These are phyloP conservation scores for Ceratocystis smalleyi DNA, from an alignment of 2,329 filamentous ascomycete genomes.

Conservation along the genomic window DNA sequence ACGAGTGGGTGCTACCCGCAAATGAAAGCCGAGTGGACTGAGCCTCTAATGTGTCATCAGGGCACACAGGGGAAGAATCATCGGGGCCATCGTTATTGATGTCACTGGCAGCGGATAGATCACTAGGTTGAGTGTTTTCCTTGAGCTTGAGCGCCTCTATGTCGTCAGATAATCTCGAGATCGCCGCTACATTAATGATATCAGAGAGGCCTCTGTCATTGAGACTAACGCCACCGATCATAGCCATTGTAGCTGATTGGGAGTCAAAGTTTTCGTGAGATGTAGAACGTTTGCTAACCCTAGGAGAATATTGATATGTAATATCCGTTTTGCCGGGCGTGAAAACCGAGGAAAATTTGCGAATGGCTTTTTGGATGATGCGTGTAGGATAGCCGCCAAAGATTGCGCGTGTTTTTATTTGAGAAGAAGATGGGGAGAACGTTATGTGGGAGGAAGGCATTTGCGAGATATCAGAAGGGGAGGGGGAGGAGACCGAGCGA, in stretches of 20 bases:
- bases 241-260: neutral
- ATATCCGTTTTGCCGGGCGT: slow-evolving; percentile 9
- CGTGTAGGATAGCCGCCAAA: slow-evolving; percentile 10
- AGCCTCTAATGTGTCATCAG: slow-evolving; percentile 4
- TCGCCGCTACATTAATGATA: neutral
- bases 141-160: neutral
- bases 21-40: slow-evolving; percentile 13
- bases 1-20: slow-evolving; percentile 15
- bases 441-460: neutral
- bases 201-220: neutral
- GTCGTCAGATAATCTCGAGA: neutral
- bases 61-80: neutral
- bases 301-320: neutral
- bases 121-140: neutral
- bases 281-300: neutral
- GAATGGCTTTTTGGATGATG: slow-evolving; percentile 15
- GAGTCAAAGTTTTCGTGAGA: slow-evolving; percentile 3
- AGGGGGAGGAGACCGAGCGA: neutral
- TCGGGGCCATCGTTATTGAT: neutral
- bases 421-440: slow-evolving; percentile 7
- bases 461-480: neutral
- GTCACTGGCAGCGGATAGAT: neutral
- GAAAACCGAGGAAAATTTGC: slow-evolving; percentile 14
- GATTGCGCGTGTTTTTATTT: slow-evolving; percentile 11
- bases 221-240: neutral